Conservation (phyloP, 2,329 filamentous ascomycete species). For the Fusarium sublunatum region DNA sequence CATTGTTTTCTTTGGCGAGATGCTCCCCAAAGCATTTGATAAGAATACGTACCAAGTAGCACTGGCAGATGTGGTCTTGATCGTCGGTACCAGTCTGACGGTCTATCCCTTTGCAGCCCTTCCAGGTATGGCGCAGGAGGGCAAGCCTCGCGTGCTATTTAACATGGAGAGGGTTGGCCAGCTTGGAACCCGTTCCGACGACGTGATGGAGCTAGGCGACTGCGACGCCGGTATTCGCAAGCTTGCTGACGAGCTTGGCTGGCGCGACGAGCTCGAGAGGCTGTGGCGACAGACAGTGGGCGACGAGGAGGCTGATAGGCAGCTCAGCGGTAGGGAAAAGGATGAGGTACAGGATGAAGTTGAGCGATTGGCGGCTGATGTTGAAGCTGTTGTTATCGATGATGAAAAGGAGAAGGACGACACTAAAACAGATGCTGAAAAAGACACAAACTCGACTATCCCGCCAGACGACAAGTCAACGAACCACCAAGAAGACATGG, state of each 20-base stretch:
- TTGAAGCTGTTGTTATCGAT: conserved; percentile 51
- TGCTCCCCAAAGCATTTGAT: conserved; percentile 59
- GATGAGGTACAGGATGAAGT: conserved; percentile 60
- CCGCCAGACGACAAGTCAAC: background rate
- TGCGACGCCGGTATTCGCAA: conserved; percentile 85
- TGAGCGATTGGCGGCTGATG: conserved; percentile 51
- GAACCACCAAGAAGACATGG: background rate
- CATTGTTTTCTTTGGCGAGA: conserved; percentile 93
- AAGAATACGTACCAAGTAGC: conserved; percentile 59
- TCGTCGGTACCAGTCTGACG: conserved; percentile 88
- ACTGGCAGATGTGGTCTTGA: conserved; percentile 79
- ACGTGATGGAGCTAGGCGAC: conserved; percentile 84
- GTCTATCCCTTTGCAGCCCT: conserved; percentile 92
- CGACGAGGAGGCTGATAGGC: conserved; percentile 65
- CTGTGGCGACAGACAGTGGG: conserved; percentile 78
- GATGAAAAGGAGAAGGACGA: conserved; percentile 39
- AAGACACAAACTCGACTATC: background rate
- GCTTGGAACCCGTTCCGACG: conserved; percentile 80
- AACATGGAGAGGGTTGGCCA: conserved; percentile 87
- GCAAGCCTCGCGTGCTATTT: conserved; percentile 82
- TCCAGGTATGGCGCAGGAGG: conserved; percentile 70
- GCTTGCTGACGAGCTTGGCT: conserved; percentile 83
- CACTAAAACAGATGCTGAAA: background rate
- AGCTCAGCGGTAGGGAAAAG: conserved; percentile 51
- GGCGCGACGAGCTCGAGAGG: conserved; percentile 83